These are phyloP conservation scores for Pelargonium nanum DNA, from an alignment of 345 rosid species.

Conservation along the genomic window DNA sequence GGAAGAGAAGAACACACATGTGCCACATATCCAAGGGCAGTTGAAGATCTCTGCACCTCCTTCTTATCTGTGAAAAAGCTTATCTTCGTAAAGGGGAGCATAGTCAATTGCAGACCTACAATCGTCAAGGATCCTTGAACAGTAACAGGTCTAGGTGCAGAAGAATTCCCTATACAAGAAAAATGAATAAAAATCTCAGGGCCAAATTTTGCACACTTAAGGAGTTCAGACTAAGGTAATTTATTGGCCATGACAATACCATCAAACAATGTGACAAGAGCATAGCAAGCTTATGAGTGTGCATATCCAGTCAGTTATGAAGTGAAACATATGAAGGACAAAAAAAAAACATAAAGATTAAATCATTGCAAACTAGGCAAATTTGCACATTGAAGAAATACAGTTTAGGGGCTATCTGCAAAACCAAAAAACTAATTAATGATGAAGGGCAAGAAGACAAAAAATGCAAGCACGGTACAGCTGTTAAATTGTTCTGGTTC, in stretches of 20 bases:
- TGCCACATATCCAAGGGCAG: constrained; percentile 86
- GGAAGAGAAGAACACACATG: constrained; percentile 63
- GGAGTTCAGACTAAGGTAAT: background rate
- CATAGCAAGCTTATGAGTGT: background rate
- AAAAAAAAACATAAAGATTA: background rate
- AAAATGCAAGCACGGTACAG: background rate
- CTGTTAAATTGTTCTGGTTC: background rate
- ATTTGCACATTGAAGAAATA: background rate
- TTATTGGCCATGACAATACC: too few relatives aligned
- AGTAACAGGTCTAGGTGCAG: constrained; percentile 46
- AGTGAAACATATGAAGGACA: background rate
- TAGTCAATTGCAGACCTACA: constrained; percentile 72
- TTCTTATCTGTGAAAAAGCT: constrained; percentile 89
- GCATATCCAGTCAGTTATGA: background rate
- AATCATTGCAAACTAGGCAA: background rate
- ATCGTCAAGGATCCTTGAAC: constrained; percentile 78
- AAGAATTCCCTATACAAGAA: constrained; percentile 29
- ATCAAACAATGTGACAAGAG: too few relatives aligned
- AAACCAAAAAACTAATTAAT: too few relatives aligned
- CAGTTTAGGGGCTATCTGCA: background rate
- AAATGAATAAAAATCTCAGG: background rate
- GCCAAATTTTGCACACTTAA: background rate
- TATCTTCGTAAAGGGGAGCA: constrained; percentile 83
- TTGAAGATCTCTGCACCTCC: constrained; percentile 87
- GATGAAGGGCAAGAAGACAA: background rate